Evolutionary conservation across 1,284 basidiomycete species (phyloP).

Genomic region (Ganoderma sinense): DNA sequence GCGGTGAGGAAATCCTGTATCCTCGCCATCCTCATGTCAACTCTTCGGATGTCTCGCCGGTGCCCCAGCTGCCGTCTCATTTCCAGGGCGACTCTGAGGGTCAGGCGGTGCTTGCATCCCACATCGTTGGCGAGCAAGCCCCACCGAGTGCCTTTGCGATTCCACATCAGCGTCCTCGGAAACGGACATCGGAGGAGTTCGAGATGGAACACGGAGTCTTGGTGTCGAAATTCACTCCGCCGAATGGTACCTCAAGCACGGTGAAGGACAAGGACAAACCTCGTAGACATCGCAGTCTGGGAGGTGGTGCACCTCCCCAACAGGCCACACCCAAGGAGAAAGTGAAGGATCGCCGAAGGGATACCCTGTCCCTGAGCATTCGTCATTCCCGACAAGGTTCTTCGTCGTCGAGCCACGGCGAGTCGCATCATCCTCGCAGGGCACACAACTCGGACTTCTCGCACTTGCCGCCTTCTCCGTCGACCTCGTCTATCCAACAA

Average conservation of each 20-base stretch:
- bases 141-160: slow-evolving; percentile 66
- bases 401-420: slow-evolving; percentile 66
- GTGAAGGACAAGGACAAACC: slow-evolving; percentile 59
- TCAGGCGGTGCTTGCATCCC: slow-evolving; percentile 11
- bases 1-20: slow-evolving; percentile 84
- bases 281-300: slow-evolving; percentile 79
- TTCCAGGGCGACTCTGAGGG: slow-evolving; percentile 10
- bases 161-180: slow-evolving; percentile 66
- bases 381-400: slow-evolving; percentile 73
- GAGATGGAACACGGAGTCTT: slow-evolving; percentile 76
- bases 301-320: slow-evolving; percentile 53
- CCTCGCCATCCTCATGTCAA: slow-evolving; percentile 61
- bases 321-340: slow-evolving; percentile 51
- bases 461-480: slow-evolving; percentile 88
- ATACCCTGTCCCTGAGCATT: slow-evolving; percentile 61
- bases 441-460: slow-evolving; percentile 82
- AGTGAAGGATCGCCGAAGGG: slow-evolving; percentile 69
- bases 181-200: slow-evolving; percentile 84
- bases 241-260: slow-evolving; percentile 40
- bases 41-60: slow-evolving; percentile 35
- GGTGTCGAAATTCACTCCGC: slow-evolving; percentile 53
- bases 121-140: slow-evolving; percentile 18
- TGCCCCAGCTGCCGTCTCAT: slow-evolving; percentile 22
- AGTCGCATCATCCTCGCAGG: slow-evolving; percentile 58
- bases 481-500: slow-evolving; percentile 85